Evolutionary conservation across 2,329 filamentous ascomycete genomes (phyloP).

Genomic region (Xylaria hypoxylon): DNA sequence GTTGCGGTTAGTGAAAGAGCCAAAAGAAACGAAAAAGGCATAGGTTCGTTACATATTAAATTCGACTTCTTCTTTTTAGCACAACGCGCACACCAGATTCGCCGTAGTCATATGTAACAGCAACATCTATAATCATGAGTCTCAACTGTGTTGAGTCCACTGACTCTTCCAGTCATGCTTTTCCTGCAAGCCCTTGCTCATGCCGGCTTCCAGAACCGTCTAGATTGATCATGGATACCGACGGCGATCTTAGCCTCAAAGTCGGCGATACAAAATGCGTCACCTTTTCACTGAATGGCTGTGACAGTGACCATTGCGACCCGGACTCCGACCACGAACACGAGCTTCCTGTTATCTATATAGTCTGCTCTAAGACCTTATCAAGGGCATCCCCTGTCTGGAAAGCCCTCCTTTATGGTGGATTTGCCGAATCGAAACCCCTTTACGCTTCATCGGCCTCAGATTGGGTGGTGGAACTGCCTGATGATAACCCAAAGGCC

Average conservation of each 20-base stretch:
- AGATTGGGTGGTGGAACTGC: conserved; percentile 46
- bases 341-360: conserved; percentile 34
- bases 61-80: too few species aligned
- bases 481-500: conserved; percentile 49
- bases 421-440: conserved; percentile 43
- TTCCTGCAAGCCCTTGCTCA: neutral
- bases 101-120: neutral
- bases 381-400: conserved; percentile 44
- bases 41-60: too few species aligned
- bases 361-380: conserved; percentile 44
- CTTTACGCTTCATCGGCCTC: conserved; percentile 5
- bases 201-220: neutral
- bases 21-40: too few species aligned
- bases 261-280: conserved; percentile 29
- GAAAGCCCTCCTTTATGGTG: conserved; percentile 45
- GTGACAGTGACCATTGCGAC: neutral
- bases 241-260: conserved; percentile 41
- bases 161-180: neutral
- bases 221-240: conserved; percentile 35
- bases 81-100: neutral
- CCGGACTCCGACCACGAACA: conserved; percentile 20
- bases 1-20: too few species aligned
- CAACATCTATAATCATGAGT: neutral
- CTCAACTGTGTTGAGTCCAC: neutral
- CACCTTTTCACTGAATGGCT: conserved; percentile 5